Evolutionary conservation across 2,329 filamentous ascomycete genomes (phyloP).

Genomic region (Sporothrix curviconia): DNA sequence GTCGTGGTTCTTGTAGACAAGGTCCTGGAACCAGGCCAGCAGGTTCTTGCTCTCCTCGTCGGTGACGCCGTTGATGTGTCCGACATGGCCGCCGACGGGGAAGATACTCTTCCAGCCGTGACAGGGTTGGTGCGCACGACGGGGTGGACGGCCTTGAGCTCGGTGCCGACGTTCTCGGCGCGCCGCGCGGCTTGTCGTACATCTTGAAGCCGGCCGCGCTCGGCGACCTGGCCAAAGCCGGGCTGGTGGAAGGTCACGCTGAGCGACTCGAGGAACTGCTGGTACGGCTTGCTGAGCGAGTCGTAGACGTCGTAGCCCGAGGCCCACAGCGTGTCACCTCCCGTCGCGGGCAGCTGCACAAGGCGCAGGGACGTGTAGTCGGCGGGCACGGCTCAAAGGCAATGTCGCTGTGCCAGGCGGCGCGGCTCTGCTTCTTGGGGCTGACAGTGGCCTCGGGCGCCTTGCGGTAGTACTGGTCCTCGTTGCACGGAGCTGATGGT

Average conservation of each 20-base stretch:
- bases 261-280: constrained; percentile 51
- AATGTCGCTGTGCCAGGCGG: constrained; percentile 45
- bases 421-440: constrained; percentile 15
- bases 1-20: constrained; percentile 50
- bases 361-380: constrained; percentile 50
- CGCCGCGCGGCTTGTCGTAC: constrained; percentile 40
- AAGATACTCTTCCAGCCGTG: constrained; percentile 51
- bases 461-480: constrained; percentile 33
- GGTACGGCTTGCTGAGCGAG: constrained; percentile 40
- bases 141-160: constrained; percentile 45
- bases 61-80: constrained; percentile 44
- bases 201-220: constrained; percentile 37
- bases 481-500: constrained; percentile 49
- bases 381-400: constrained; percentile 44
- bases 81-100: constrained; percentile 44
- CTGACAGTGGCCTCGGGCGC: constrained; percentile 23
- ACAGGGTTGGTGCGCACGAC: constrained; percentile 53
- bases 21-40: constrained; percentile 42
- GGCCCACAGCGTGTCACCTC: constrained; percentile 37
- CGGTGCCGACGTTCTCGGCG: constrained; percentile 43
- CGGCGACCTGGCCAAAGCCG: constrained; percentile 42
- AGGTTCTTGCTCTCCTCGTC: constrained; percentile 42
- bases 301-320: constrained; percentile 44
- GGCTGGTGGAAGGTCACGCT: constrained; percentile 49
- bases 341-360: constrained; percentile 14